phyloP scores from a whole-genome alignment of 345 rosid species.

The Passiflora organensis region DNA sequence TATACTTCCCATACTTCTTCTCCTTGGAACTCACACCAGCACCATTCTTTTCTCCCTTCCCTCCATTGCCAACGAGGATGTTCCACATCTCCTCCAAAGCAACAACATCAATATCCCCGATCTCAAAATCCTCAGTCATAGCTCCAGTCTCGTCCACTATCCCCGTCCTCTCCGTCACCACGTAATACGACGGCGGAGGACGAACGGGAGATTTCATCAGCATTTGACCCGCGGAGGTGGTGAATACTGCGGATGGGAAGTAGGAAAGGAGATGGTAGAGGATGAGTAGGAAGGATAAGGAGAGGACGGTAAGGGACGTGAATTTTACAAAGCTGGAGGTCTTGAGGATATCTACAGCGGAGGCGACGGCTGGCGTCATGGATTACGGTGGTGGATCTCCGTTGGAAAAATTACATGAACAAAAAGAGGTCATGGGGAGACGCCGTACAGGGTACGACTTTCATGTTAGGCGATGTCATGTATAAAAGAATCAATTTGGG shows the following conservation, averaged over 20 bases:
- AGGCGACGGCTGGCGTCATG: slow-evolving; percentile 7
- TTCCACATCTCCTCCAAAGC: slow-evolving; percentile 22
- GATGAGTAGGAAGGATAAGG: slow-evolving; percentile 4
- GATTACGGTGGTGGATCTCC: background rate
- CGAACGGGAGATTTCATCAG: too few species aligned
- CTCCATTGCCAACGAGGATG: background rate
- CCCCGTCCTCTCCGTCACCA: slow-evolving; percentile 35
- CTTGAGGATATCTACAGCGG: slow-evolving; percentile 20
- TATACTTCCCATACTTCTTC: slow-evolving; percentile 22
- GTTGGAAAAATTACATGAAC: too few species aligned
- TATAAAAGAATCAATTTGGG: too few species aligned
- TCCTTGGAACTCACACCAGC: background rate
- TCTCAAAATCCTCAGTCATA: slow-evolving; percentile 42
- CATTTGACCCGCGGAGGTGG: slow-evolving; percentile 14
- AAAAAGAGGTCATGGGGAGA: too few species aligned
- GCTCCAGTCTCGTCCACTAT: slow-evolving; percentile 57
- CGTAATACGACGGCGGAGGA: slow-evolving; percentile 31
- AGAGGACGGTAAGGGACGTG: slow-evolving; percentile 24
- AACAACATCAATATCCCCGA: slow-evolving; percentile 36
- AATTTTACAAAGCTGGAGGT: slow-evolving; percentile 38
- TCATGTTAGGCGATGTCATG: too few species aligned
- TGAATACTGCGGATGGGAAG: slow-evolving; percentile 18
- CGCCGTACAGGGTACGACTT: too few species aligned
- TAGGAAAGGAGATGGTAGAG: slow-evolving; percentile 18
- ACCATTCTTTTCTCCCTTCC: slow-evolving; percentile 1